phyloP scores from a whole-genome alignment of 441 rosid genomes.

The Manihot esculenta region DNA sequence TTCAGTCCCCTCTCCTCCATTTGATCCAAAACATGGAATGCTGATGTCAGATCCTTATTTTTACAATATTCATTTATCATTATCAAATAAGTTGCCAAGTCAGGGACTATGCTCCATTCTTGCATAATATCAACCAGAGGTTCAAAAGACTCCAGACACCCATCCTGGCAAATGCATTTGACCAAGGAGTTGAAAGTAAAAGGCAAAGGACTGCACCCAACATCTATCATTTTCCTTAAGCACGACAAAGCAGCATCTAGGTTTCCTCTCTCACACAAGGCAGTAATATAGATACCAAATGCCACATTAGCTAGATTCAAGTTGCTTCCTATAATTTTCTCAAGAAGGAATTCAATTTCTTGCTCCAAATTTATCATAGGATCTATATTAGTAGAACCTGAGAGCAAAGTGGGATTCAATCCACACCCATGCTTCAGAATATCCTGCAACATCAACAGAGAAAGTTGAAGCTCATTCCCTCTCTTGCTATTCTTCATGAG shows the following conservation, averaged over 20 bases:
- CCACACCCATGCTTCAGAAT: constrained; percentile 51
- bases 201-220: constrained; percentile 48
- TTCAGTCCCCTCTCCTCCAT: constrained; percentile 51
- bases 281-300: constrained; percentile 49
- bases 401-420: constrained; percentile 26
- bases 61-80: constrained; percentile 49
- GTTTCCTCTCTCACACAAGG: constrained; percentile 47
- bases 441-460: constrained; percentile 43
- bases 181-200: constrained; percentile 58
- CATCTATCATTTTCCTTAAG: constrained; percentile 37
- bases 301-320: constrained; percentile 43
- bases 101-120: constrained; percentile 43
- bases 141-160: constrained; percentile 35
- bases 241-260: constrained; percentile 34
- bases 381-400: constrained; percentile 24
- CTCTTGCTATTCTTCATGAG: constrained; percentile 48
- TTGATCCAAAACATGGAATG: constrained; percentile 36
- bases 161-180: constrained; percentile 44
- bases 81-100: constrained; percentile 54
- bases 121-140: constrained; percentile 41
- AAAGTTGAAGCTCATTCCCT: constrained; percentile 50
- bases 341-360: constrained; percentile 47
- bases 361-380: constrained; percentile 26
- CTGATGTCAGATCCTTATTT: constrained; percentile 39
- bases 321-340: constrained; percentile 39